phyloP scores from a whole-genome alignment of 139 green algal genomes.

The Closterium sp. region DNA sequence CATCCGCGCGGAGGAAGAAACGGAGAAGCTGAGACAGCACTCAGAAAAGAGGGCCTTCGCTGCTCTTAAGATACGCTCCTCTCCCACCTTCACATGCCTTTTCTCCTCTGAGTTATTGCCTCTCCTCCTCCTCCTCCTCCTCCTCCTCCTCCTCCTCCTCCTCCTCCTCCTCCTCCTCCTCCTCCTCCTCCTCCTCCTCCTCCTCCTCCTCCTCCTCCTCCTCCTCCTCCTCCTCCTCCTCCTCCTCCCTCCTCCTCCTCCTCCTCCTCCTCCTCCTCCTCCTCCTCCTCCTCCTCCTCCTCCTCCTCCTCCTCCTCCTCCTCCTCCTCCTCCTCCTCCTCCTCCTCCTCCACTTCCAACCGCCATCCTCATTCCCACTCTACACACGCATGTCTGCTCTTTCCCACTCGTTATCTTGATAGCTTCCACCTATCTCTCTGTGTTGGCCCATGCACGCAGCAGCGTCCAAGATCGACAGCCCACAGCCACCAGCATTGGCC shows the following conservation, averaged over 20 bases:
- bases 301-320: background rate
- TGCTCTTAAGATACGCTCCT: slow-evolving; percentile 36
- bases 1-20: slow-evolving; percentile 24
- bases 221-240: no score
- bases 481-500: background rate
- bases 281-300: background rate
- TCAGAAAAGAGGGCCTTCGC: slow-evolving; percentile 41
- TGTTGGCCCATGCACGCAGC: background rate
- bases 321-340: background rate
- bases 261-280: no score
- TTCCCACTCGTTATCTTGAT: background rate
- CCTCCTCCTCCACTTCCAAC: background rate
- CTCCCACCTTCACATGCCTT: background rate
- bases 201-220: no score
- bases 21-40: slow-evolving; percentile 33
- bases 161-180: background rate
- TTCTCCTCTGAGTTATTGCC: no score
- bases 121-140: no score
- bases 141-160: background rate
- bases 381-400: background rate
- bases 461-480: background rate
- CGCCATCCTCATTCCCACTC: background rate
- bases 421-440: background rate
- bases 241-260: no score
- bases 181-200: no score